Percentiles rank a stretch among this genome's conserved stretches.
These are phyloP conservation scores for Croton laevigatus DNA, from an alignment of 441 rosid species.

Conservation along the genomic window DNA sequence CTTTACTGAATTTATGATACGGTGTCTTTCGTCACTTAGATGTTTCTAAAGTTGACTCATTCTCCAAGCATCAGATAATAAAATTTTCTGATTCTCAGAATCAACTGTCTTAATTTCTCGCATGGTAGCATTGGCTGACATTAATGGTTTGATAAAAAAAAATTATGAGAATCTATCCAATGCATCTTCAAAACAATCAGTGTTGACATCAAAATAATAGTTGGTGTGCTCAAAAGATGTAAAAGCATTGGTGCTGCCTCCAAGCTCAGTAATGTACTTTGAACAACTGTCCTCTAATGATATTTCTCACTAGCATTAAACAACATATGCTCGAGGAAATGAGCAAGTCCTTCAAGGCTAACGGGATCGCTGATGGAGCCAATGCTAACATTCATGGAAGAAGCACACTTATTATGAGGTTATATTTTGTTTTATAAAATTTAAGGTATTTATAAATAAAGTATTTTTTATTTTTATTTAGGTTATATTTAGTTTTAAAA, in stretches of 20 bases:
- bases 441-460: no score
- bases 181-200: slow-evolving; percentile 75
- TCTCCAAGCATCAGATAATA: slow-evolving; percentile 83
- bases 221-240: slow-evolving; percentile 67
- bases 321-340: no score
- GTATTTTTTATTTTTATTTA: no score
- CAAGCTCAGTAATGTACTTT: no score
- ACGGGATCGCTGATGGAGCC: slow-evolving; percentile 81
- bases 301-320: no score
- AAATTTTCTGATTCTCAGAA: slow-evolving; percentile 90
- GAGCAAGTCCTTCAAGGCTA: slow-evolving; percentile 91
- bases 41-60: no score
- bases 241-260: slow-evolving; percentile 79
- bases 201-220: slow-evolving; percentile 66
- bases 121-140: slow-evolving; percentile 83
- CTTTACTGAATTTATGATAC: no score
- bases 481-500: no score
- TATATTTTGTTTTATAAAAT: no score
- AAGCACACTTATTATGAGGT: no score
- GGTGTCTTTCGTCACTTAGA: no score
- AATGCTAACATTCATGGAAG: slow-evolving; percentile 82
- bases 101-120: slow-evolving; percentile 92
- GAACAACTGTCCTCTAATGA: no score
- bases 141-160: slow-evolving; percentile 79
- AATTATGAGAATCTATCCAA: slow-evolving; percentile 57